These are phyloP conservation scores for Cytospora chrysosperma DNA, from an alignment of 2,329 filamentous ascomycete species.

Conservation along the genomic window DNA sequence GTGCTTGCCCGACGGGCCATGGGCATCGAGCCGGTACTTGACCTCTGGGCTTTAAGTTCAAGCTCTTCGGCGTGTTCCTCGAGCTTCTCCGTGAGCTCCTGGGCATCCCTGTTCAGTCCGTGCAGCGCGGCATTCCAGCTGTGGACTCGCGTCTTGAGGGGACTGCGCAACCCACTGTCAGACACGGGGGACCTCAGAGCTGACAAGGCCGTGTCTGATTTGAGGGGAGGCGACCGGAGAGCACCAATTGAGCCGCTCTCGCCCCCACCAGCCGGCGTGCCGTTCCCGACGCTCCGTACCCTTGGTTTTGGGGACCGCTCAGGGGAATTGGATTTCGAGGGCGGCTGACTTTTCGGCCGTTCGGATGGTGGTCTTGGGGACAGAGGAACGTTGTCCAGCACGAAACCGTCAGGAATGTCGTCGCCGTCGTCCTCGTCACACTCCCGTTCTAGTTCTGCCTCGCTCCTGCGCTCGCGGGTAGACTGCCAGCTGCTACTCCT, in stretches of 20 bases:
- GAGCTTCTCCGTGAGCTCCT: constrained; percentile 74
- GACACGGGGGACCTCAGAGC: constrained; percentile 32
- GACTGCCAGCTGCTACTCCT: constrained; percentile 76
- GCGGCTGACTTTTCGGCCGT: constrained; percentile 51
- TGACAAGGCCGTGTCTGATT: constrained; percentile 42
- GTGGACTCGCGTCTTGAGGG: constrained; percentile 58
- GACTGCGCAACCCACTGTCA: constrained; percentile 38
- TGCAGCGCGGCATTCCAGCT: constrained; percentile 73
- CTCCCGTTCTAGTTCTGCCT: constrained; percentile 70
- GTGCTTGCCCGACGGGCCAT: constrained; percentile 35
- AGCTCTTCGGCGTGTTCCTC: constrained; percentile 70
- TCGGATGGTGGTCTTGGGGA: constrained; percentile 66
- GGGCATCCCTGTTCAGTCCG: constrained; percentile 70
- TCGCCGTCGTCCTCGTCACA: constrained; percentile 75
- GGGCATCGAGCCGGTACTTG: constrained; percentile 39
- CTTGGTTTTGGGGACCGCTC: constrained; percentile 48
- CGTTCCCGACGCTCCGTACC: constrained; percentile 59
- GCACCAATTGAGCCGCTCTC: constrained; percentile 51
- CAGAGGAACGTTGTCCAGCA: constrained; percentile 80
- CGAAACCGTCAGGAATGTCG: constrained; percentile 74
- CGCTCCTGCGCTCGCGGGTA: constrained; percentile 62
- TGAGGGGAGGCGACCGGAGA: constrained; percentile 57
- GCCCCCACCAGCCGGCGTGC: constrained; percentile 58
- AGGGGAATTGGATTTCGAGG: constrained; percentile 55
- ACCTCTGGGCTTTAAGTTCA: constrained; percentile 46